These are phyloP conservation scores for Biscogniauxia marginata DNA, from an alignment of 2,329 filamentous ascomycete genomes.

Conservation along the genomic window DNA sequence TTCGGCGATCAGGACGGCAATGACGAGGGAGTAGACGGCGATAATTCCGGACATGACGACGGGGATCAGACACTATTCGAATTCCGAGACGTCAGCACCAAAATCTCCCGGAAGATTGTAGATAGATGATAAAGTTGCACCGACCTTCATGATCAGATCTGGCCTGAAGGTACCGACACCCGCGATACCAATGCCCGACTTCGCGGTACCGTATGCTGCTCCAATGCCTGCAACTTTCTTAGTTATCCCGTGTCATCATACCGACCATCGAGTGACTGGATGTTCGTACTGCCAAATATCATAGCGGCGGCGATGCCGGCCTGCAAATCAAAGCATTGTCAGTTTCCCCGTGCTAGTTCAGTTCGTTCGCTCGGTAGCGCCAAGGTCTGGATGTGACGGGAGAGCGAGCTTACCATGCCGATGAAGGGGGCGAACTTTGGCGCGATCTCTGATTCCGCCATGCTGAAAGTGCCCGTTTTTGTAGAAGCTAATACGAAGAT, in stretches of 20 bases:
- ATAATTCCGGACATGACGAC: slow-evolving; percentile 99
- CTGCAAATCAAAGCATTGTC: slow-evolving; percentile 40
- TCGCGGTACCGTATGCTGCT: slow-evolving; percentile 84
- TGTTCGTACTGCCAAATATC: slow-evolving; percentile 73
- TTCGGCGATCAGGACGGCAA: slow-evolving; percentile 91
- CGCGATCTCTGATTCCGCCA: slow-evolving; percentile 60
- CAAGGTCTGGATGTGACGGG: slow-evolving; percentile 1
- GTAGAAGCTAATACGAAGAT: neutral
- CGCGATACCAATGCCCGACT: slow-evolving; percentile 84
- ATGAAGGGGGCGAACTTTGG: slow-evolving; percentile 86
- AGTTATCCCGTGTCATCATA: slow-evolving; percentile 13
- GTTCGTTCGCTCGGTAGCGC: neutral
- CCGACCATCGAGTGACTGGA: slow-evolving; percentile 19
- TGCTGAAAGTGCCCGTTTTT: slow-evolving; percentile 31
- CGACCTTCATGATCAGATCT: slow-evolving; percentile 88
- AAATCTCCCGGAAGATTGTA: neutral
- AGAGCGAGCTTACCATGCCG: slow-evolving; percentile 68
- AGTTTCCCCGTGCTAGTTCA: slow-evolving; percentile 16
- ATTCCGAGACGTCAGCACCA: slow-evolving; percentile 6
- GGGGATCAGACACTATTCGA: slow-evolving; percentile 70
- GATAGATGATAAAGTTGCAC: slow-evolving; percentile 9
- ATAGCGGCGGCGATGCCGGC: slow-evolving; percentile 78
- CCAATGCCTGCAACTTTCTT: slow-evolving; percentile 53
- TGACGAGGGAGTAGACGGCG: slow-evolving; percentile 95
- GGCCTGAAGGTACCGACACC: slow-evolving; percentile 82